Conservation (phyloP, 2,329 filamentous ascomycete species). For the Xylariales sp. region DNA sequence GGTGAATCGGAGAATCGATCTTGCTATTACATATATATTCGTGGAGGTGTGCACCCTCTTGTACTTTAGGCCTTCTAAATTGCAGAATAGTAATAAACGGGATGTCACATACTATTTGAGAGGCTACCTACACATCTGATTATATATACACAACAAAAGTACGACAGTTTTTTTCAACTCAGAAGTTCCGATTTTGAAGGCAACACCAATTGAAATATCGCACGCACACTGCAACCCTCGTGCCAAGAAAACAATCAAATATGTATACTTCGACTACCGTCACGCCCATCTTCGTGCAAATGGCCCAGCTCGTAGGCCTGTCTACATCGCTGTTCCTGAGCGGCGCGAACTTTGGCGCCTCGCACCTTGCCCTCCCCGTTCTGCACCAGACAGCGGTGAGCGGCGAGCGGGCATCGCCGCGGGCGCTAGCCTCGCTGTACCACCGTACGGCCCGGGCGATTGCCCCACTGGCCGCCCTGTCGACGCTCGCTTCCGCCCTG, state of each 20-base stretch:
- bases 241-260: neutral
- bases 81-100: no score
- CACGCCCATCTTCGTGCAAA: conserved; percentile 1
- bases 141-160: neutral
- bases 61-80: no score
- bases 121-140: neutral
- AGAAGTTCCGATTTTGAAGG: no score
- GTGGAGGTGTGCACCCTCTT: no score
- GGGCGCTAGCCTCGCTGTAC: neutral
- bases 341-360: conserved; percentile 3
- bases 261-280: neutral
- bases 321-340: conserved; percentile 5
- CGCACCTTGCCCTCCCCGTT: neutral
- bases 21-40: no score
- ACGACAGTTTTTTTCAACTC: neutral
- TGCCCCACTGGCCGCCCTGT: conserved; percentile 1
- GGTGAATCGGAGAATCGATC: no score
- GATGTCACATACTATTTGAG: no score
- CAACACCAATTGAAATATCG: neutral
- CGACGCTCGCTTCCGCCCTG: neutral
- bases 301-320: conserved; percentile 3
- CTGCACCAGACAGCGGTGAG: neutral
- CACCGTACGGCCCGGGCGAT: neutral
- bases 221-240: neutral
- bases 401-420: neutral